Base-by-base conservation (phyloP, 257 asterid genomes). In the Mitragyna speciosa region DNA sequence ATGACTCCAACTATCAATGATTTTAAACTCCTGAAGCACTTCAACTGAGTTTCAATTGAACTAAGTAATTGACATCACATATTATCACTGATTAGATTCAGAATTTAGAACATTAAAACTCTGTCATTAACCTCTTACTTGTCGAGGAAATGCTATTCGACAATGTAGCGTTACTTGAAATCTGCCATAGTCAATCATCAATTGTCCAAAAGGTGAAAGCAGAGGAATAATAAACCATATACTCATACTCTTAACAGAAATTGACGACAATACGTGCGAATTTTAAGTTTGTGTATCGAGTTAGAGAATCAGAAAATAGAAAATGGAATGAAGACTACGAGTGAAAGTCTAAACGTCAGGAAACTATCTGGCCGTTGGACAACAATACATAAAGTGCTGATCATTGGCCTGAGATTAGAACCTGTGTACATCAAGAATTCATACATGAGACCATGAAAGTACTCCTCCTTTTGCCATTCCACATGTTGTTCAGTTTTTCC, bases 381-480 rank as follows among this genome's bases (percentile, higher is more conserved):
- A 43, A 59, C 11, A 41, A 41, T 43, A 26, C 73, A 48, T 12
- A 72, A 17, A n/a, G 5, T 7, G 28, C 24, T 52, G 72, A 41
- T 12, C 52, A 74, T 15, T 63, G 79, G 58, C 26, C 26, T 16
- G 41, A 15, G n/a, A 72, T n/a, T 20, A 67, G 6, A 47, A 66
- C 33, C 51, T 33, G 17, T 30, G 41, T 36, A 26, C 74, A 80
- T 28, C 30, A 15, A 26, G 72, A 78, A 14, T 41, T 84, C 80
- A 81, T 17, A n/a, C n/a, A n/a, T n/a, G n/a, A n/a, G n/a, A n/a
- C n/a, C n/a, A n/a, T n/a, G n/a, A n/a, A n/a, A n/a, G n/a, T n/a
- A n/a, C n/a, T n/a, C n/a, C n/a, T n/a, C n/a, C n/a, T n/a, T n/a
- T n/a, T n/a, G n/a, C n/a, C n/a, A n/a, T n/a, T n/a, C n/a, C n/a